Conservation (phyloP, 805 yeast genomes). For the Yarrowia bubula region DNA sequence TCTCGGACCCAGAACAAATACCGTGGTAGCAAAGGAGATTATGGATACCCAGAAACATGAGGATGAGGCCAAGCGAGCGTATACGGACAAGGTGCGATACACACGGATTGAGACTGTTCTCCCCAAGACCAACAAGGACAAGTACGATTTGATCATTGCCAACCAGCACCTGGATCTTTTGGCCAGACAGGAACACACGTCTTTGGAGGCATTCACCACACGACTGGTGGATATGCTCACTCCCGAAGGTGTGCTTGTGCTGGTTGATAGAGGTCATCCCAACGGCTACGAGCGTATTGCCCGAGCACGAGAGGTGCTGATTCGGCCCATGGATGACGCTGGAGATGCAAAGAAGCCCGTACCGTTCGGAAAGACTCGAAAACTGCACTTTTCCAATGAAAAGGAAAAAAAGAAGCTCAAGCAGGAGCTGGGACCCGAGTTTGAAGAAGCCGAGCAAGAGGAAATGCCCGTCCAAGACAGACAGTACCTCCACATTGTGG, state of each 20-base stretch:
- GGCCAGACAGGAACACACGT: constrained; percentile 60
- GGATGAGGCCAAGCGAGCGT: not conserved
- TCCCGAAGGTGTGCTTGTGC: constrained; percentile 76
- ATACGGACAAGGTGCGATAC: constrained; percentile 9
- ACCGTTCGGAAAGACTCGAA: constrained; percentile 24
- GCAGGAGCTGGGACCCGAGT: constrained; percentile 7
- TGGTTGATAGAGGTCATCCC: constrained; percentile 87
- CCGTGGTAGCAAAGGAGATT: constrained; percentile 81
- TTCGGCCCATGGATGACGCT: constrained; percentile 64
- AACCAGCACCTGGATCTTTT: constrained; percentile 71
- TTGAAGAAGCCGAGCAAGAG: not conserved
- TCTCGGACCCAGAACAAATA: constrained; percentile 52
- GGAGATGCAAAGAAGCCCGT: constrained; percentile 34
- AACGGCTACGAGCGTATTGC: constrained; percentile 85
- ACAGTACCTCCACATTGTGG: constrained; percentile 64
- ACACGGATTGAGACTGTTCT: constrained; percentile 33
- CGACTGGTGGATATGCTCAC: constrained; percentile 57
- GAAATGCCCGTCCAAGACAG: constrained; percentile 35
- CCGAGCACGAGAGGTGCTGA: constrained; percentile 82
- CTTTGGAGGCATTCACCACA: constrained; percentile 67
- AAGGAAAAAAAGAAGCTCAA: not conserved
- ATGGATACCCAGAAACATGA: constrained; percentile 59
- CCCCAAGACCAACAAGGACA: not conserved
- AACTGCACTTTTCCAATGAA: not conserved
- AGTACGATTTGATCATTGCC: constrained; percentile 78